Evolutionary conservation across 2,329 filamentous ascomycete genomes (phyloP).

Genomic region (Reticulascus tulasneorum): DNA sequence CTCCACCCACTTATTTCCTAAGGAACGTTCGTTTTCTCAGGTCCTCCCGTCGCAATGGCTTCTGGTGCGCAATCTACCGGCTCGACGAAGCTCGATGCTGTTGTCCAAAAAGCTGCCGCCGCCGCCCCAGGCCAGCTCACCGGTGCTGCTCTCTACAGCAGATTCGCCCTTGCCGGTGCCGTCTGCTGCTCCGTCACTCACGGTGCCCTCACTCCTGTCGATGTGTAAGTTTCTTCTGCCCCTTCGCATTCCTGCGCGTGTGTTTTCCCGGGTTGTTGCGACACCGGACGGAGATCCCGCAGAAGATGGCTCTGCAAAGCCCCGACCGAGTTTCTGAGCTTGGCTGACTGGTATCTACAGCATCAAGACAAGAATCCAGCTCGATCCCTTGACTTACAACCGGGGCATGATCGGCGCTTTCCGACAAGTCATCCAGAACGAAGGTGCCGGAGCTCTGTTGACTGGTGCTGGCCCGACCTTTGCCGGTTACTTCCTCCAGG

Average conservation of each 20-base stretch:
- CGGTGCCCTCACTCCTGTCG: conserved; percentile 93
- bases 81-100: conserved; percentile 41
- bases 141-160: conserved; percentile 75
- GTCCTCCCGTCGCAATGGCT: conserved; percentile 36
- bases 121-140: conserved; percentile 38
- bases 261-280: too few relatives aligned
- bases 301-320: neutral
- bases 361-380: conserved; percentile 94
- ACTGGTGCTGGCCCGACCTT: conserved; percentile 83
- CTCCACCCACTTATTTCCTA: conserved; percentile 30
- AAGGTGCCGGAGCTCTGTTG: conserved; percentile 81
- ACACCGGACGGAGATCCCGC: too few relatives aligned
- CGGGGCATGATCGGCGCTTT: conserved; percentile 81
- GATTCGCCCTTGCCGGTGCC: conserved; percentile 95
- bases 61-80: conserved; percentile 29
- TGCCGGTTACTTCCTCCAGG: conserved; percentile 91
- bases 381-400: conserved; percentile 88
- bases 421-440: conserved; percentile 76
- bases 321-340: conserved; percentile 1
- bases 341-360: conserved; percentile 38
- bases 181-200: conserved; percentile 98
- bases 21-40: conserved; percentile 18
- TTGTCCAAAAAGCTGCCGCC: conserved; percentile 37
- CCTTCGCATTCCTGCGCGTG: neutral
- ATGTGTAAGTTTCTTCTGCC: conserved; percentile 77